Base-by-base conservation (phyloP, 768 basidiomycete species). In the Ramaria rubella region DNA sequence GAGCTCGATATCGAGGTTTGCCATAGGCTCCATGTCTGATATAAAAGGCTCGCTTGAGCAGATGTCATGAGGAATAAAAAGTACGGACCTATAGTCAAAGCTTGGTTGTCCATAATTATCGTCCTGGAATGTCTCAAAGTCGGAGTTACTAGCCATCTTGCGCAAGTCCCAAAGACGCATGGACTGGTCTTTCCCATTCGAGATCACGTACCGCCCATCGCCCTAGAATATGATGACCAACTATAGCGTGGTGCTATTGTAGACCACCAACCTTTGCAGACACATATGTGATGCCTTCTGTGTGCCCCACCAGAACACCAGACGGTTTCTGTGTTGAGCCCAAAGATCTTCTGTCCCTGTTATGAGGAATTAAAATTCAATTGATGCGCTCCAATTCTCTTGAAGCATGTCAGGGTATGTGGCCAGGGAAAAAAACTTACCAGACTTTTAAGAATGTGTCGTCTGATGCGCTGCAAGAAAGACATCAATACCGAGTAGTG, bases 391-490 rank as follows among this genome's bases (percentile, higher is more conserved):
- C n/a, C n/a, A n/a, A n/a, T n/a, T n/a, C n/a, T n/a, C n/a, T n/a
- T n/a, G n/a, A n/a, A 38, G 24, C 14, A 52, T 30, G 15, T 36
- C 5, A 54, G 19, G 24, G n/a, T 26, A 11, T 4, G 21, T 7
- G 2, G 15, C 27, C 27, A 24, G 26, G 5, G 21, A 24, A 1
- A 29, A 3, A 19, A 9, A 64, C 77, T 58, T 70, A 93, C 96
- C 96, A 99, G 58, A 98, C 85, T 79, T 98, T 98, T 59, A 98
- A 73, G 69, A 87, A 94, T 0, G 82, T 85, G 67, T 99, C 96
- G 65, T 99, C 96, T 1, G 93, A 94, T 1, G 90, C 96, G 62
- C 92, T 95, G 49, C n/a, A 5, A 34, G 33, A 21, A 31, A 30
- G 29, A 33, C 34, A 19, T 48, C 17, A 34, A 30, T 30, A 45